phyloP scores from a whole-genome alignment of 257 asterid genomes.

The Gentiana macrophylla region DNA sequence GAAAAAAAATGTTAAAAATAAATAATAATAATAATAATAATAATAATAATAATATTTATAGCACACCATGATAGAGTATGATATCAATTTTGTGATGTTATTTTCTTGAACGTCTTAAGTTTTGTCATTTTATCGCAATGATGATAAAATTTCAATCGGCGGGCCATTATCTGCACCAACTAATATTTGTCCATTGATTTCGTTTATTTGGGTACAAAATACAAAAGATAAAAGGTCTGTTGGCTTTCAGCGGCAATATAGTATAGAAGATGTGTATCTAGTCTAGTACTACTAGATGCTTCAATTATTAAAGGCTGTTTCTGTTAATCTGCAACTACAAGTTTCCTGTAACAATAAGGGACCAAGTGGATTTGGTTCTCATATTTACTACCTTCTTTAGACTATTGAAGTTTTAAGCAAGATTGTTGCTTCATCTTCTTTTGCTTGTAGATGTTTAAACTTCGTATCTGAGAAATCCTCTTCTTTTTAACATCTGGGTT shows the following conservation, averaged over 20 bases:
- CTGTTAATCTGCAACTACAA: neutral
- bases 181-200: neutral
- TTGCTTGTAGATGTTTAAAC: neutral
- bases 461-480: neutral
- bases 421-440: neutral
- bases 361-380: constrained; percentile 9
- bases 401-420: constrained; percentile 2
- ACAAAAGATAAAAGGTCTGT: too few species aligned
- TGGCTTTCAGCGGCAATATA: constrained; percentile 14
- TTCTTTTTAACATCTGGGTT: constrained; percentile 17
- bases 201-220: neutral
- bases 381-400: neutral
- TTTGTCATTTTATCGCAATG: too few species aligned
- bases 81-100: too few species aligned
- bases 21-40: too few species aligned
- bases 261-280: too few species aligned
- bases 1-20: too few species aligned
- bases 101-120: too few species aligned
- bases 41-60: too few species aligned
- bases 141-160: constrained; percentile 16
- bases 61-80: too few species aligned
- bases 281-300: constrained; percentile 8
- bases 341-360: constrained; percentile 1
- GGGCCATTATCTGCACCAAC: constrained; percentile 39
- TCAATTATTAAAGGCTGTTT: neutral